Conservation (phyloP, 192 early-diverging fungal species). For the Coemansia interrupta region DNA sequence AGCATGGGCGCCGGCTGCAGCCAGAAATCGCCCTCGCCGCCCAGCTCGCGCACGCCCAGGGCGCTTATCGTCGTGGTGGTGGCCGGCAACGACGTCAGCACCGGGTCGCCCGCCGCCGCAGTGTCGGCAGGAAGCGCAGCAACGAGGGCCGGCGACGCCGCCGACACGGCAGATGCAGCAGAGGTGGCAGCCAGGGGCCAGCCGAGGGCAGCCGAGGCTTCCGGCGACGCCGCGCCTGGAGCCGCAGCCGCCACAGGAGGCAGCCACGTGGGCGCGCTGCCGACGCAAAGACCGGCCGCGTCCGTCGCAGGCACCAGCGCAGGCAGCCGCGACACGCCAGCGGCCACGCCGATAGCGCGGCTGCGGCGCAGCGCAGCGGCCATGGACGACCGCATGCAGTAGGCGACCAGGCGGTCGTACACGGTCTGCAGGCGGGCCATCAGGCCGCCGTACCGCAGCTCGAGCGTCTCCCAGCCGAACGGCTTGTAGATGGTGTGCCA, state of each 20-base stretch:
- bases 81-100: constrained; percentile 7
- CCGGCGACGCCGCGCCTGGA: neutral
- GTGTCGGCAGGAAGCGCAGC: neutral
- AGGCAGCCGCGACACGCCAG: constrained; percentile 42
- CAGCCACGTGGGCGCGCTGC: constrained; percentile 36
- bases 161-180: neutral
- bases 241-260: constrained; percentile 17
- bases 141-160: neutral
- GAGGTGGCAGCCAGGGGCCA: constrained; percentile 24
- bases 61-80: constrained; percentile 40
- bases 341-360: constrained; percentile 44
- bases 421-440: constrained; percentile 63
- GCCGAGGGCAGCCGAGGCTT: constrained; percentile 24
- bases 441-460: constrained; percentile 78
- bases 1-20: constrained; percentile 35
- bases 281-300: constrained; percentile 9
- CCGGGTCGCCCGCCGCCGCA: constrained; percentile 4
- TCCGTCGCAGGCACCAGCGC: constrained; percentile 16
- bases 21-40: constrained; percentile 36
- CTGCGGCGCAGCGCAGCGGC: constrained; percentile 30
- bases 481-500: constrained; percentile 80
- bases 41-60: constrained; percentile 40
- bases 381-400: constrained; percentile 28
- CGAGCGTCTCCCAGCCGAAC: constrained; percentile 82
- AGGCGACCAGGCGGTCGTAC: constrained; percentile 64